These are phyloP conservation scores for Emmonsia crescens DNA, from an alignment of 2,329 filamentous ascomycete genomes.

Conservation along the genomic window DNA sequence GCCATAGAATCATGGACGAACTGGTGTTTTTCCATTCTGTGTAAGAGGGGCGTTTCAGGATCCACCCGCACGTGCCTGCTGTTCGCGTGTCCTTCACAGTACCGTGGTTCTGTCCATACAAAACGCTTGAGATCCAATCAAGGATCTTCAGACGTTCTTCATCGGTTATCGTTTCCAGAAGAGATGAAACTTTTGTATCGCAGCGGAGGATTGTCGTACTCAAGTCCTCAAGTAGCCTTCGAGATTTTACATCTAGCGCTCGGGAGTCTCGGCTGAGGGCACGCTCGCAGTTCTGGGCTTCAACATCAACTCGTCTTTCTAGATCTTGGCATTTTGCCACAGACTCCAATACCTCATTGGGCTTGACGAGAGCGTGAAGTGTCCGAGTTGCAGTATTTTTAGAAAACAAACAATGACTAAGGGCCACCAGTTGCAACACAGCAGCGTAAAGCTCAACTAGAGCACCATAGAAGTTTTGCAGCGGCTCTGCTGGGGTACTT, in stretches of 20 bases:
- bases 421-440: neutral
- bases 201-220: conserved; percentile 1
- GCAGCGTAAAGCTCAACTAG: neutral
- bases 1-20: conserved; percentile 14
- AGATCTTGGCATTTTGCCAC: conserved; percentile 3
- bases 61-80: neutral
- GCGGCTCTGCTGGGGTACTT: neutral
- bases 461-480: neutral
- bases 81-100: neutral
- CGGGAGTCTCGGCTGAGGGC: neutral
- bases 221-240: neutral
- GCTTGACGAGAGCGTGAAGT: conserved; percentile 8
- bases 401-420: conserved; percentile 3
- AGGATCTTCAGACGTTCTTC: neutral
- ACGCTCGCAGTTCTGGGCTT: conserved; percentile 9
- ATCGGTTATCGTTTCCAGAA: conserved; percentile 4
- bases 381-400: conserved; percentile 4
- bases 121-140: neutral
- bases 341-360: conserved; percentile 5
- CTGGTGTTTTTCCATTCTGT: conserved; percentile 11
- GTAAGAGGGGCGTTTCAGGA: conserved; percentile 7
- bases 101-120: neutral
- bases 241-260: neutral
- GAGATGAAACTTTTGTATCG: conserved; percentile 6
- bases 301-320: conserved; percentile 7